Conservation (phyloP, 2,329 filamentous ascomycete genomes). For the Trichoderma aggressivum region DNA sequence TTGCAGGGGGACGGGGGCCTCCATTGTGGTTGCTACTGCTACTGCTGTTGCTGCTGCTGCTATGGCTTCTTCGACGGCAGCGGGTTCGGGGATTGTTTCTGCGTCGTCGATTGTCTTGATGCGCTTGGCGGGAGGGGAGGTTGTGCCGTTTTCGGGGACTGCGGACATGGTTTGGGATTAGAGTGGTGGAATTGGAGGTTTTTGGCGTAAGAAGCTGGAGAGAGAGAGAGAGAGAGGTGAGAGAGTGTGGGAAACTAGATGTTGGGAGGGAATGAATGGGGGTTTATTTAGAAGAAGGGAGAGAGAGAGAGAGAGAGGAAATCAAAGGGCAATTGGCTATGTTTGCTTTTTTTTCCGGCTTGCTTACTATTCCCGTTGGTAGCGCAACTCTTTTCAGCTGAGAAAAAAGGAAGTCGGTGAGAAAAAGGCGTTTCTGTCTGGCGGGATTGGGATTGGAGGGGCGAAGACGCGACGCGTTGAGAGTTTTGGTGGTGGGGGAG, state of each 20-base stretch:
- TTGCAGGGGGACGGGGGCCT: conserved; percentile 60
- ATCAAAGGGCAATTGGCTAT: background rate
- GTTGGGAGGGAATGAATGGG: background rate
- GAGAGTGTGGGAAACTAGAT: background rate
- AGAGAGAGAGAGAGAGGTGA: background rate
- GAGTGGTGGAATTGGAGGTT: background rate
- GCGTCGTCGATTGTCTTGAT: conserved; percentile 56
- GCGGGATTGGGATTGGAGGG: conserved; percentile 14
- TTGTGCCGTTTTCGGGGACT: conserved; percentile 50
- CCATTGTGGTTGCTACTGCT: conserved; percentile 25
- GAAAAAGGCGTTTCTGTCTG: background rate
- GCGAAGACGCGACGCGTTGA: conserved; percentile 28
- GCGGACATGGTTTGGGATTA: conserved; percentile 21
- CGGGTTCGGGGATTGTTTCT: background rate
- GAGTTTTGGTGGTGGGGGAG: conserved; percentile 17
- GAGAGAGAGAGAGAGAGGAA: background rate
- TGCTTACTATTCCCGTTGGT: background rate
- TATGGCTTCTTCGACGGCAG: background rate
- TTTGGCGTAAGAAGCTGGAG: background rate
- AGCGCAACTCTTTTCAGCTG: background rate
- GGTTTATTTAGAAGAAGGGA: background rate
- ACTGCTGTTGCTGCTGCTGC: background rate
- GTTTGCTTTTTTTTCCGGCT: background rate
- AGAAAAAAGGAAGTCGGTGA: conserved; percentile 13
- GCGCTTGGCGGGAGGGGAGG: conserved; percentile 76